phyloP scores from a whole-genome alignment of 2,329 filamentous ascomycete genomes.

The Sclerotinia sclerotiorum region DNA sequence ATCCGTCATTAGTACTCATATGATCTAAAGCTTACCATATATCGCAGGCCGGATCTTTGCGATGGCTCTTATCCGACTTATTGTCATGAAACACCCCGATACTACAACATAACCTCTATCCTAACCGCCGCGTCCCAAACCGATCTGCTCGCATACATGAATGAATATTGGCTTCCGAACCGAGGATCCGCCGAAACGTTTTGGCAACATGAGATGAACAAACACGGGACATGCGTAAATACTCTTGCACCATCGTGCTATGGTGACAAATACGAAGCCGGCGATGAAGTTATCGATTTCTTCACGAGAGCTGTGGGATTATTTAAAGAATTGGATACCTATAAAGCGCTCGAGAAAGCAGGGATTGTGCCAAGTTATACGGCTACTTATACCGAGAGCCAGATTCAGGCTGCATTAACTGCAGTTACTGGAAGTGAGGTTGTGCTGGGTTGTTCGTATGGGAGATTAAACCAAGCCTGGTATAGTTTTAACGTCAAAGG shows the following conservation, averaged over 20 bases:
- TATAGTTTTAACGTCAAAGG: conserved; percentile 40
- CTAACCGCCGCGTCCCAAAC: conserved; percentile 54
- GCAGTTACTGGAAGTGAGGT: conserved; percentile 47
- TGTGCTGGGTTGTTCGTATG: conserved; percentile 47
- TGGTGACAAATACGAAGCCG: conserved; percentile 51
- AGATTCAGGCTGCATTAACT: conserved; percentile 47
- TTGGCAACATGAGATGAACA: conserved; percentile 68
- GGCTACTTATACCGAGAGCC: conserved; percentile 44
- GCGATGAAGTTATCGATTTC: conserved; percentile 66
- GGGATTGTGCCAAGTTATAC: conserved; percentile 53
- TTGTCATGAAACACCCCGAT: conserved; percentile 62
- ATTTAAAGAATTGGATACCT: conserved; percentile 51
- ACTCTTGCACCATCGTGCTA: conserved; percentile 70
- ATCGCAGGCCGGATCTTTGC: conserved; percentile 57
- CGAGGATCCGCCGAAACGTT: conserved; percentile 53
- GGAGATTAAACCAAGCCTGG: conserved; percentile 51
- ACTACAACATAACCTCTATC: conserved; percentile 65
- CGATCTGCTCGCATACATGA: conserved; percentile 59
- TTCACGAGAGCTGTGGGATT: conserved; percentile 63
- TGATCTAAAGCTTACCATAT: conserved; percentile 42
- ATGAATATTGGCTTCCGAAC: conserved; percentile 67
- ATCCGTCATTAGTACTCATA: neutral
- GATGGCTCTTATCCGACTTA: conserved; percentile 67
- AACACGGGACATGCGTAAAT: conserved; percentile 71
- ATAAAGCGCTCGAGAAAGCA: conserved; percentile 46